Conservation (phyloP, 768 basidiomycete species). For the Auricularia cornea region DNA sequence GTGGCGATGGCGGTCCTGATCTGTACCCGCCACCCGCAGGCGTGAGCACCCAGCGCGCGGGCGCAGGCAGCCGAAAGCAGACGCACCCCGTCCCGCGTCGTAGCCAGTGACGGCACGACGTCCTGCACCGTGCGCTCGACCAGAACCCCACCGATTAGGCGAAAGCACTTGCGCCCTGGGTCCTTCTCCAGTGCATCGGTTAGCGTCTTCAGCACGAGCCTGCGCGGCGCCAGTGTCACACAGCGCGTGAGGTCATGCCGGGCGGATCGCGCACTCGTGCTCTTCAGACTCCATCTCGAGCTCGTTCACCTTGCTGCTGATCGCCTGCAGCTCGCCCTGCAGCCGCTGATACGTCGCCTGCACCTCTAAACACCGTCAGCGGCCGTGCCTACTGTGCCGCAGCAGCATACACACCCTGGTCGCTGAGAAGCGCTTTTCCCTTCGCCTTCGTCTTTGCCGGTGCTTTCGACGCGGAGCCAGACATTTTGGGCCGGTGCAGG, state of each 20-base stretch:
- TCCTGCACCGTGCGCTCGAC: conserved; percentile 95
- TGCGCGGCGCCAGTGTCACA: conserved; percentile 22
- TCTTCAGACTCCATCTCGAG: conserved; percentile 95
- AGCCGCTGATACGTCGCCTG: conserved; percentile 73
- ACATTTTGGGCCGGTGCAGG: not conserved
- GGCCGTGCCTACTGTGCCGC: conserved; percentile 31
- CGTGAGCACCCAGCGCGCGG: no score
- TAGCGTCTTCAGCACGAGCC: conserved; percentile 82
- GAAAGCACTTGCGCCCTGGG: conserved; percentile 91
- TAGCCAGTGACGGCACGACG: conserved; percentile 81
- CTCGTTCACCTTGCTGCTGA: conserved; percentile 93
- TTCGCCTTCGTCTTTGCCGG: conserved; percentile 48
- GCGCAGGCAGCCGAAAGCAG: not conserved
- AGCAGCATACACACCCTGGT: conserved; percentile 51
- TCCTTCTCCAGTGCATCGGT: conserved; percentile 74
- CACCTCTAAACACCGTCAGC: conserved; percentile 44
- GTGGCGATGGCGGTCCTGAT: conserved; percentile 74
- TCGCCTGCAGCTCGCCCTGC: conserved; percentile 83
- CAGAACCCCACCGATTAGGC: conserved; percentile 89
- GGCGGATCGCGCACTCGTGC: conserved; percentile 56
- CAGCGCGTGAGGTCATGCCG: not conserved
- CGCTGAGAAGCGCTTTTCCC: conserved; percentile 36
- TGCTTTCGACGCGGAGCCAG: conserved; percentile 32
- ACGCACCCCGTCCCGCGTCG: conserved; percentile 81
- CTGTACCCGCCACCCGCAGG: conserved; percentile 29